Evolutionary conservation across 306 rosid genomes (phyloP).

Genomic region (Calophaca sinica): DNA sequence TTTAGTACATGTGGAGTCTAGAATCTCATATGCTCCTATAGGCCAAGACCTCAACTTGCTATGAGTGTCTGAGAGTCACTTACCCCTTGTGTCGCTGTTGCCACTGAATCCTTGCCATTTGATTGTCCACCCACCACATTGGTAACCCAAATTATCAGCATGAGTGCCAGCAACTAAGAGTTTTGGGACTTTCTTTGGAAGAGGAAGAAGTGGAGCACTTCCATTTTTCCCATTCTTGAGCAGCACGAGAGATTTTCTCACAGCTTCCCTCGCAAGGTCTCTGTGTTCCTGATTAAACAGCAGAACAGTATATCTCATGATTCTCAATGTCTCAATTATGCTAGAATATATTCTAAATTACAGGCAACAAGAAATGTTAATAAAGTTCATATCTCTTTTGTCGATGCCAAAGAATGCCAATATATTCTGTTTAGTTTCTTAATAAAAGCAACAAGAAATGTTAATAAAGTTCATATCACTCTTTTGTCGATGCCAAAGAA

Average conservation of each 20-base stretch:
- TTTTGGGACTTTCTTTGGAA: conserved; percentile 73
- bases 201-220: conserved; percentile 76
- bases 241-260: conserved; percentile 87
- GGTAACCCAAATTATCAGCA: conserved; percentile 96
- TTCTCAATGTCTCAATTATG: conserved; percentile 30
- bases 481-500: no score
- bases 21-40: no score
- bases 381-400: background rate
- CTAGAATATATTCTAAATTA: conserved; percentile 38
- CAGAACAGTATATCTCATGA: conserved; percentile 33
- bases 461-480: no score
- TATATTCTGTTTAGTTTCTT: conserved; percentile 18
- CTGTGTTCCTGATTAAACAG: conserved; percentile 72
- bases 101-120: conserved; percentile 94
- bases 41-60: no score
- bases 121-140: conserved; percentile 99
- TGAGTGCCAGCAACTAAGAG: conserved; percentile 85
- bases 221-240: conserved; percentile 88
- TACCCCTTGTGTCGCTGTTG: conserved; percentile 78
- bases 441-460: conserved; percentile 6
- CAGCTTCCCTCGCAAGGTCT: conserved; percentile 95
- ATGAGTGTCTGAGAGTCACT: conserved; percentile 45
- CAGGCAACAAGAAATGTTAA: conserved; percentile 12
- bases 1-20: no score
- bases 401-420: background rate